Percentiles rank a stretch among this genome's conserved stretches.
Conservation (phyloP, 495 filamentous ascomycete species). For the Neurospora africana region DNA sequence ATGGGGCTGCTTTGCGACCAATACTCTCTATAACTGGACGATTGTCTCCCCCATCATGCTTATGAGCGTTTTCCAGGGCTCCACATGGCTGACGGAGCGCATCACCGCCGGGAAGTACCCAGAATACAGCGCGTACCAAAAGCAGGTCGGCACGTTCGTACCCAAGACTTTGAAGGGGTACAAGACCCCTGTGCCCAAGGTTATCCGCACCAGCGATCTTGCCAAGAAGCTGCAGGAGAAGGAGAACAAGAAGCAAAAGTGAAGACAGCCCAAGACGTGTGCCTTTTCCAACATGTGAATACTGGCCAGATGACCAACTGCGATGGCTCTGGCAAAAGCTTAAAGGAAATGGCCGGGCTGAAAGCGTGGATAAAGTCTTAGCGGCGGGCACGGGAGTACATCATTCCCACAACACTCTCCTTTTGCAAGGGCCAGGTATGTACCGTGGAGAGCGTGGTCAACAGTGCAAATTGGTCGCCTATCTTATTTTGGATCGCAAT, state of each 20-base stretch:
- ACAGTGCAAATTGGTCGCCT: neutral
- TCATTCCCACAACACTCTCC: no score
- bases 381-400: neutral
- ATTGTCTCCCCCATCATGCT: constrained; percentile 58
- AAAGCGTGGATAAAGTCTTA: neutral
- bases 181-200: constrained; percentile 25
- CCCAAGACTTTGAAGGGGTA: constrained; percentile 43
- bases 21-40: constrained; percentile 67
- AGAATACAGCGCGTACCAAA: constrained; percentile 80
- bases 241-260: constrained; percentile 27
- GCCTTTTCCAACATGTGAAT: neutral
- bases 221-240: constrained; percentile 23
- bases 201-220: constrained; percentile 38
- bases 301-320: neutral
- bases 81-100: constrained; percentile 74
- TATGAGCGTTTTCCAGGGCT: constrained; percentile 75
- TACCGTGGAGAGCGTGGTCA: neutral
- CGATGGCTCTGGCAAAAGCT: neutral
- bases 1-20: constrained; percentile 69
- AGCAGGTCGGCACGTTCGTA: constrained; percentile 68
- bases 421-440: neutral
- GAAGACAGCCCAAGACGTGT: neutral
- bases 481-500: neutral
- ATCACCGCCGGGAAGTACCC: constrained; percentile 76
- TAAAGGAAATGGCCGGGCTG: neutral